These are phyloP conservation scores for Auriscalpium vulgare DNA, from an alignment of 768 basidiomycete genomes.

Conservation along the genomic window DNA sequence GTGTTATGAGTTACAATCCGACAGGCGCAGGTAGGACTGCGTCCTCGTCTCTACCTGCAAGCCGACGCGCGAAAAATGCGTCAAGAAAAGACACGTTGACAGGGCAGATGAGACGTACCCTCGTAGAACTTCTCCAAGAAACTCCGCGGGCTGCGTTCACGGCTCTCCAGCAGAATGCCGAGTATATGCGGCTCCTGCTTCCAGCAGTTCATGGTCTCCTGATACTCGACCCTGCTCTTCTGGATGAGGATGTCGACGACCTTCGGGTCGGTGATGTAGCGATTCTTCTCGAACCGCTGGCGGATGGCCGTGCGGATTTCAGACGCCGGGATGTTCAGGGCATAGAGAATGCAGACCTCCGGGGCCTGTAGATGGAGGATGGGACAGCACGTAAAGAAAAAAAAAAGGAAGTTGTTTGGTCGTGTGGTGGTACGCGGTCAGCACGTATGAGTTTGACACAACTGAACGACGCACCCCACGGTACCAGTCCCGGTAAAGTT, in stretches of 20 bases:
- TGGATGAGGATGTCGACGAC: constrained; percentile 81
- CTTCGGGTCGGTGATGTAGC: constrained; percentile 70
- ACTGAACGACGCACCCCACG: constrained; percentile 60
- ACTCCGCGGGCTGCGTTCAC: constrained; percentile 40
- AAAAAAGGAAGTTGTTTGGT: background rate
- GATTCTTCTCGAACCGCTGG: constrained; percentile 80
- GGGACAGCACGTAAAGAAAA: background rate
- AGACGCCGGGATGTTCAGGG: constrained; percentile 70
- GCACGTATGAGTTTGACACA: constrained; percentile 1
- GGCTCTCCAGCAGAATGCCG: constrained; percentile 54
- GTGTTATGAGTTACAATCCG: constrained; percentile 10
- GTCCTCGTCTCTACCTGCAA: constrained; percentile 67
- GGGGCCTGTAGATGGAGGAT: constrained; percentile 56
- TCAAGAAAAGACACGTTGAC: constrained; percentile 1
- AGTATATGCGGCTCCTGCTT: constrained; percentile 78
- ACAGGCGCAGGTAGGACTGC: constrained; percentile 46
- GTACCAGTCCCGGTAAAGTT: constrained; percentile 91
- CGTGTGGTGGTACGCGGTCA: constrained; percentile 1
- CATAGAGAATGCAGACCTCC: constrained; percentile 77
- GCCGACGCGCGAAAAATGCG: background rate
- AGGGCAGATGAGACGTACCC: constrained; percentile 38
- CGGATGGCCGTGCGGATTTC: constrained; percentile 78
- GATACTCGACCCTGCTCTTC: constrained; percentile 82
- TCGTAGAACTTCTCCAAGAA: constrained; percentile 84
- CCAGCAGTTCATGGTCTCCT: constrained; percentile 94